Base-by-base conservation (phyloP, 2,329 filamentous ascomycete species). In the Botrytis galanthina region DNA sequence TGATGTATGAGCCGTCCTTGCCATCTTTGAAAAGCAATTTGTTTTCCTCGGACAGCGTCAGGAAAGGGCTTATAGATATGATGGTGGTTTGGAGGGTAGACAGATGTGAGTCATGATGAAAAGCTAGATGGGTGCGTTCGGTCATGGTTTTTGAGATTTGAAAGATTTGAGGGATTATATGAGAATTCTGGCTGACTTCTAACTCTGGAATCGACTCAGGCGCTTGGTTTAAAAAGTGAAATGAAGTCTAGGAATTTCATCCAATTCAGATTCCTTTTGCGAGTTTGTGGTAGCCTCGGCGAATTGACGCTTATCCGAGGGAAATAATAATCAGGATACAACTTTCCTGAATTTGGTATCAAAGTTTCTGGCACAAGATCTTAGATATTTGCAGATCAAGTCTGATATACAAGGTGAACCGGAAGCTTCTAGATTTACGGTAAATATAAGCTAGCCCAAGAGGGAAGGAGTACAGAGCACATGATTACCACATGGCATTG, bases 21-120 rank as follows among this genome's bases (percentile, higher is more conserved):
- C 83, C 85, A 20, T 86, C 82, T 79, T 92, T 92, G 83, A 90
- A 90, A 16, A 92, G 85, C 10, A 82, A 39, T 69, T 75, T 76
- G 51, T 80, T 73, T 14, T 72, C 72, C 35, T 74, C 71, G 16
- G 73, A 60, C 29, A 80, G 78, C 22, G 75, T 42, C 14, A 72
- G 68, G 39, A 79, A 44, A 26, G 75, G 73, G 9, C 39, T 57
- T 35, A 78, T 74, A 3, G 78, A 74, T 32, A 73, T 32, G 22
- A 78, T 61, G 44, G 66, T 74, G 42, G 71, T 74, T n/a, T 48
- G 60, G 48, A 73, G 71, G 16, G 73, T 70, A 32, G 63, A 70
- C 26, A 77, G 73, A 3, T 74, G 57, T 7, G 73, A 73, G 59
- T 76, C 61, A 32, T 76, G 71, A 32, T 77, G 75, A 59, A 76